phyloP scores from a whole-genome alignment of 306 rosid species.

The Potentilla sterilis region DNA sequence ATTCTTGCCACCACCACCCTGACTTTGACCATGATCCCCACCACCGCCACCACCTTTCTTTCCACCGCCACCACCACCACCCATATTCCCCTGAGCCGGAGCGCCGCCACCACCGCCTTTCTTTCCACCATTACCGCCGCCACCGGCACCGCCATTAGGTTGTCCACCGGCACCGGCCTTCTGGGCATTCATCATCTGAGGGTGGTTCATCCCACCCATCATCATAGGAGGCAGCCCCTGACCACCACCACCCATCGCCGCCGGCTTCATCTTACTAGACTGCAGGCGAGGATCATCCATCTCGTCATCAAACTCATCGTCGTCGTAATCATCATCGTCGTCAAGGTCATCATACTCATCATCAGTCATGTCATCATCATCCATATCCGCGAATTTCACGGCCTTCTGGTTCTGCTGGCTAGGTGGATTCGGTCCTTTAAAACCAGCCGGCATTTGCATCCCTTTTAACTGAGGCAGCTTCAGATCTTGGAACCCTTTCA shows the following conservation, averaged over 20 bases:
- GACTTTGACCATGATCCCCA: conserved; percentile 31
- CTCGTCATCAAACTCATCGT: conserved; percentile 52
- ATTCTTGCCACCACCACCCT: conserved; percentile 28
- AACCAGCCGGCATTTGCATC: conserved; percentile 39
- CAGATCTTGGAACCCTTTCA: conserved; percentile 73
- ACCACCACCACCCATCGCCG: conserved; percentile 40
- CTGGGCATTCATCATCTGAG: conserved; percentile 43
- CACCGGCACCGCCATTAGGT: conserved; percentile 27
- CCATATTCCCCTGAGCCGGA: conserved; percentile 27
- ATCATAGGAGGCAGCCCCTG: conserved; percentile 44
- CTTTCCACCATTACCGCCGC: too few species aligned
- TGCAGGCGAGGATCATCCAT: conserved; percentile 42
- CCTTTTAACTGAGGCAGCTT: conserved; percentile 66
- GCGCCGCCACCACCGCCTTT: conserved; percentile 26
- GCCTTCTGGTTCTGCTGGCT: conserved; percentile 49
- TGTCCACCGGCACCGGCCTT: conserved; percentile 38
- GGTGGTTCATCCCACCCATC: conserved; percentile 44
- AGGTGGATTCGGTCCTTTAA: conserved; percentile 34
- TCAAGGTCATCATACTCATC: conserved; percentile 44
- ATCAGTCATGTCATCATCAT: conserved; percentile 46
- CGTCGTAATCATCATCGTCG: conserved; percentile 32
- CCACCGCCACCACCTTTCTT: conserved; percentile 46
- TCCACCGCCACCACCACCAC: conserved; percentile 38
- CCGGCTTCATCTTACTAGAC: conserved; percentile 49
- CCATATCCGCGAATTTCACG: conserved; percentile 47